phyloP scores from a whole-genome alignment of 2,329 filamentous ascomycete genomes.

The Cercospora sp. region DNA sequence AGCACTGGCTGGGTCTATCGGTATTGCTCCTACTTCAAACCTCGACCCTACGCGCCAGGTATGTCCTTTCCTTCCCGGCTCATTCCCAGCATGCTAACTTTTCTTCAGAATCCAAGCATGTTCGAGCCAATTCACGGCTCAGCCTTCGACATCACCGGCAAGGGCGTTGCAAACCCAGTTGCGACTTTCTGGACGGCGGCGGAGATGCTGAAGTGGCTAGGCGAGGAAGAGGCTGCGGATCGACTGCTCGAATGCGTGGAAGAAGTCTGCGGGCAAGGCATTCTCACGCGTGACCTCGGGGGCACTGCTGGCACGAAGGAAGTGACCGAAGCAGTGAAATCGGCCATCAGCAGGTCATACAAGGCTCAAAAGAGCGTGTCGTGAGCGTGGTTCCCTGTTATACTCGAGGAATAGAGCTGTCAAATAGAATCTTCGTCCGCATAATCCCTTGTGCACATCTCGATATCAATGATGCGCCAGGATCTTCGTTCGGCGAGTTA shows the following conservation, averaged over 20 bases:
- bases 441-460: neutral
- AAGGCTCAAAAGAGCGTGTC: conserved; percentile 14
- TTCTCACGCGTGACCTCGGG: conserved; percentile 57
- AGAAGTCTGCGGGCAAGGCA: conserved; percentile 53
- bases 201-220: conserved; percentile 61
- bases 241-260: conserved; percentile 56
- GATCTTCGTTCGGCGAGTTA: neutral
- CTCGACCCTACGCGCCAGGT: conserved; percentile 60
- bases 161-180: conserved; percentile 62
- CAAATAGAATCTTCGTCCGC: neutral
- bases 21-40: conserved; percentile 70
- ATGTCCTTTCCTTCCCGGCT: neutral
- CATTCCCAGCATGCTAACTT: neutral
- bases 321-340: conserved; percentile 47
- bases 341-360: conserved; percentile 38
- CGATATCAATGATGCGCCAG: neutral
- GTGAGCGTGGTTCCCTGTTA: neutral
- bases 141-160: conserved; percentile 60
- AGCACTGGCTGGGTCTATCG: conserved; percentile 69
- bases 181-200: conserved; percentile 61
- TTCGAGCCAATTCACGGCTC: conserved; percentile 61
- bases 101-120: conserved; percentile 55
- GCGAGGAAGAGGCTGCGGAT: conserved; percentile 53
- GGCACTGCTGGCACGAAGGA: conserved; percentile 47
- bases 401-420: neutral